Evolutionary conservation across 1,284 basidiomycete species (phyloP).

Genomic region (Tetrapyrgos nigripes): DNA sequence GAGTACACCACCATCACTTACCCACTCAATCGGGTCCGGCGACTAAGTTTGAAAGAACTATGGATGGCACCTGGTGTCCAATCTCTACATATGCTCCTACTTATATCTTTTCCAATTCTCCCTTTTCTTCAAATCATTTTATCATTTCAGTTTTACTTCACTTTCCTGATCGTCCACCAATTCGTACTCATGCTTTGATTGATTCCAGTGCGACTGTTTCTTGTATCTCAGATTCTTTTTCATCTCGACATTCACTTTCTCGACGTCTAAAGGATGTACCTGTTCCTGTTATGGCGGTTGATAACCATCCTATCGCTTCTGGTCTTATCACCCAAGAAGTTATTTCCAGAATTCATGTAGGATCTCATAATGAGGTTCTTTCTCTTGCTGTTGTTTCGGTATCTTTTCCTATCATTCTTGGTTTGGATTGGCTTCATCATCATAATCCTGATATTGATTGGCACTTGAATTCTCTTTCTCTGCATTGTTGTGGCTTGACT

Average conservation of each 20-base stretch:
- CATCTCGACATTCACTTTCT: constrained; percentile 32
- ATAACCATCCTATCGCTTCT: constrained; percentile 37
- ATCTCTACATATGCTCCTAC: constrained; percentile 1
- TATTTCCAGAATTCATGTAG: constrained; percentile 27
- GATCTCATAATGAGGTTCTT: constrained; percentile 20
- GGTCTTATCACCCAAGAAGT: constrained; percentile 40
- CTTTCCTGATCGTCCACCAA: constrained; percentile 23
- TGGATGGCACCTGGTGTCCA: background rate
- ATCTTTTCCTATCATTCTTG: constrained; percentile 18
- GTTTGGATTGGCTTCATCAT: constrained; percentile 19
- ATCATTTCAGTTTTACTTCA: constrained; percentile 29
- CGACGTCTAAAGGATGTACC: constrained; percentile 29
- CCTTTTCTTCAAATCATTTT: constrained; percentile 31
- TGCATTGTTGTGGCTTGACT: constrained; percentile 10
- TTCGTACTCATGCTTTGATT: constrained; percentile 25
- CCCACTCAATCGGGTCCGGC: background rate
- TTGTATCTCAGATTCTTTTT: constrained; percentile 36
- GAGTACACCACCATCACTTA: background rate
- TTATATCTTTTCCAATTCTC: constrained; percentile 10
- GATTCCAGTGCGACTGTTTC: constrained; percentile 34
- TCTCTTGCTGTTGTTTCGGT: constrained; percentile 15
- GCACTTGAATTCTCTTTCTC: background rate
- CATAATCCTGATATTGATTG: constrained; percentile 23
- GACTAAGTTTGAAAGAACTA: background rate
- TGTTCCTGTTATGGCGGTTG: constrained; percentile 38